Evolutionary conservation across 2,329 filamentous ascomycete genomes (phyloP).

Genomic region (Zasmidium cellare): DNA sequence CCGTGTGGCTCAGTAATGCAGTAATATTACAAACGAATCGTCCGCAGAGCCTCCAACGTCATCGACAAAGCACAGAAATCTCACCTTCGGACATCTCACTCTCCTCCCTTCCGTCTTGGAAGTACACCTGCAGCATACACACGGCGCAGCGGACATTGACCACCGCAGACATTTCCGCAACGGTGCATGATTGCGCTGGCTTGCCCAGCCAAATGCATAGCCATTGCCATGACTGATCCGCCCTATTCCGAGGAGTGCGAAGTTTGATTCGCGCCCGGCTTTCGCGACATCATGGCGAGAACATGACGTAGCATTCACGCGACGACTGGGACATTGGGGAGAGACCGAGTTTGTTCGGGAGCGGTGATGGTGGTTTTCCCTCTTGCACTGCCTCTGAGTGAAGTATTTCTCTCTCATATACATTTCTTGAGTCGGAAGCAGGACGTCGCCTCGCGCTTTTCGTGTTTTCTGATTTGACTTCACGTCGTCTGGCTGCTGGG

Average conservation of each 20-base stretch:
- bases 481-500: not conserved
- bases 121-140: not conserved
- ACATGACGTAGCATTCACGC: not conserved
- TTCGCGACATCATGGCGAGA: not conserved
- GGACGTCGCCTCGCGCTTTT: not conserved
- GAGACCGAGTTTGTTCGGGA: not conserved
- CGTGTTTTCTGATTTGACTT: not conserved
- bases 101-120: not conserved
- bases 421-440: not conserved
- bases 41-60: conserved; percentile 8
- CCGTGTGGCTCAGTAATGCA: no score
- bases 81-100: not conserved
- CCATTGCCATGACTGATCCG: not conserved
- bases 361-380: not conserved
- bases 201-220: not conserved
- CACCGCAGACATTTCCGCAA: not conserved
- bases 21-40: no score
- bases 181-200: not conserved
- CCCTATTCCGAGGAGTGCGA: not conserved
- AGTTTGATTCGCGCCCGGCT: not conserved
- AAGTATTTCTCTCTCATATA: no score
- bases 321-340: not conserved
- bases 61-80: not conserved
- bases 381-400: not conserved
- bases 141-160: not conserved